Conservation (phyloP, 1,284 basidiomycete genomes). For the Coniferiporia weirii region DNA sequence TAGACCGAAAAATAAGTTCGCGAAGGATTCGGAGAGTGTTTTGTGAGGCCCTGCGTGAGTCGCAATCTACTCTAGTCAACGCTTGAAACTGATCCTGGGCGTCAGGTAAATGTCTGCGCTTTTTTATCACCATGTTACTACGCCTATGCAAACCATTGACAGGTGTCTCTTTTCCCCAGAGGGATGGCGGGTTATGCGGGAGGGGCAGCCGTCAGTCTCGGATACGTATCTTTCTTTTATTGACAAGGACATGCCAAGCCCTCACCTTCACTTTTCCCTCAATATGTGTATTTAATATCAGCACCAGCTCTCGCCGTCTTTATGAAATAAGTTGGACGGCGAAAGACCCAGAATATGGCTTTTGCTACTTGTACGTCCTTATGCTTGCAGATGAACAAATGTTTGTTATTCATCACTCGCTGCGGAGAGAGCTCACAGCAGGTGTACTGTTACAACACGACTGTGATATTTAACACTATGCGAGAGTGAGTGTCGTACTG, state of each 20-base stretch:
- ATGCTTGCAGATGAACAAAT: neutral
- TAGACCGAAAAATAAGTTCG: conserved; percentile 80
- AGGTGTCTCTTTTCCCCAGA: neutral
- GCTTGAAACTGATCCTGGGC: no score
- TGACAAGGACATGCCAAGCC: neutral
- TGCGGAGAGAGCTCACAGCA: neutral
- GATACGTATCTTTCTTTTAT: conserved; percentile 13
- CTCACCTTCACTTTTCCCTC: conserved; percentile 8
- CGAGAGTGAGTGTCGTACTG: no score
- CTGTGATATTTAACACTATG: no score
- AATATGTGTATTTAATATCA: neutral
- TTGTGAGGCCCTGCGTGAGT: conserved; percentile 7
- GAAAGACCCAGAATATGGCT: neutral
- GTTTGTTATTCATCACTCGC: neutral
- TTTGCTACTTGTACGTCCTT: neutral
- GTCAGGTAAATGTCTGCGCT: neutral
- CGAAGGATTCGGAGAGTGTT: conserved; percentile 38
- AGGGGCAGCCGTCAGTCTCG: neutral
- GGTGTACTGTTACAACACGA: neutral
- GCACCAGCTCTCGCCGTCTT: neutral
- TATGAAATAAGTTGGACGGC: neutral
- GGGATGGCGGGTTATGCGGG: no score
- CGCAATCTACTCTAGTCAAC: no score
- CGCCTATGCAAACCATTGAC: neutral
- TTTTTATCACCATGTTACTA: neutral